Evolutionary conservation across 192 early-diverging fungal species (phyloP).

Genomic region (Dissophora globulifera): DNA sequence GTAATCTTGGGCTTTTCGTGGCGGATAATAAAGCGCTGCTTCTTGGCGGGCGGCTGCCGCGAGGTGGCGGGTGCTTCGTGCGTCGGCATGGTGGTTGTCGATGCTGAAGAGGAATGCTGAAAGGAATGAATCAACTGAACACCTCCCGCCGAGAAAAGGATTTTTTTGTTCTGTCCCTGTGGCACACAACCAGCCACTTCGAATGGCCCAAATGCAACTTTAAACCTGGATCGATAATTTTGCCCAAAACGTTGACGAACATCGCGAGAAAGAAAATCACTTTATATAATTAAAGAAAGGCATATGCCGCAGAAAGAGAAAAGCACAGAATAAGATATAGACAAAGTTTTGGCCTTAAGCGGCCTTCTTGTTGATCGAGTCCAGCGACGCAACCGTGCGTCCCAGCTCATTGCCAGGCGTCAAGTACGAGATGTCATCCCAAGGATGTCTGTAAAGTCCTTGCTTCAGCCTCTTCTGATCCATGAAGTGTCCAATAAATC

Average conservation of each 20-base stretch:
- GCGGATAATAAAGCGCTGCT: slow-evolving; percentile 43
- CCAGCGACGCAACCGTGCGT: slow-evolving; percentile 50
- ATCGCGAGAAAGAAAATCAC: too few relatives aligned
- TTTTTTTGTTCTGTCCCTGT: too few relatives aligned
- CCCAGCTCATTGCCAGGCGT: slow-evolving; percentile 60
- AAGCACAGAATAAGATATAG: not conserved
- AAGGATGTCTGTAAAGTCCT: slow-evolving; percentile 97
- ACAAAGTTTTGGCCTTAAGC: slow-evolving; percentile 12
- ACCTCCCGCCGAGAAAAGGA: too few relatives aligned
- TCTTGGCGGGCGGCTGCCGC: slow-evolving; percentile 28
- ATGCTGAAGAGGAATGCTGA: too few relatives aligned
- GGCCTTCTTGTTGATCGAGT: slow-evolving; percentile 52
- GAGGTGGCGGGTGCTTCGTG: slow-evolving; percentile 30
- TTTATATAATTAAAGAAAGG: too few relatives aligned
- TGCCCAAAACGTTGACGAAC: too few relatives aligned
- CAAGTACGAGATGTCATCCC: slow-evolving; percentile 97
- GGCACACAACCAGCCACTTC: too few relatives aligned
- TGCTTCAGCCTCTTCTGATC: slow-evolving; percentile 99
- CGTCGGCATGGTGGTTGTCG: too few relatives aligned
- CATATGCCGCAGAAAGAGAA: too few relatives aligned
- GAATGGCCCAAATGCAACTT: too few relatives aligned
- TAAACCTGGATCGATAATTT: too few relatives aligned
- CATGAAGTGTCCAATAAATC: slow-evolving; percentile 97
- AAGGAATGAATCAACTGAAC: too few relatives aligned
- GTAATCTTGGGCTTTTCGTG: slow-evolving; percentile 50